Base-by-base conservation (phyloP, 805 yeast species). In the Metschnikowia continentalis region DNA sequence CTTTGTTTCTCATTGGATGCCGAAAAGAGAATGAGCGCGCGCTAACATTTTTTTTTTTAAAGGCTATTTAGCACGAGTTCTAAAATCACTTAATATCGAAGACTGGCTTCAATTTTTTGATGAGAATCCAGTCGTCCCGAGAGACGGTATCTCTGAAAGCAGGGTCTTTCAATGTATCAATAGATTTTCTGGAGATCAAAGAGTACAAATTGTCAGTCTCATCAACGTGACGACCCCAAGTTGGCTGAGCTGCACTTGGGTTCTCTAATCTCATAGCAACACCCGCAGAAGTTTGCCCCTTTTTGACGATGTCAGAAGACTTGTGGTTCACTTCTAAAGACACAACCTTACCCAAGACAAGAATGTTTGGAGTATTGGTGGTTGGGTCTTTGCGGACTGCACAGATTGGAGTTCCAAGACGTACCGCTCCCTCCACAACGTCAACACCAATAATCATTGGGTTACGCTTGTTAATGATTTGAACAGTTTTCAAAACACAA, bases 361-460 rank as follows among this genome's bases (percentile, higher is more conserved):
- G 75, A 48, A 86, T 76, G 57, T 78, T 83, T 54, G 80, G 81
- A 65, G 83, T 84, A 57, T 88, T 88, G 0, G 97, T 89, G 15
- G 77, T 78, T 40, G 97, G 96, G 66, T 92, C 97, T 40, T 77
- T 74, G 69, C 90, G 90, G 42, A 94, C 97, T 26, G 92, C 90
- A 75, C 96, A 86, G 53, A 94, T 89, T 55, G 99, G 99, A 5
- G 99, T 91, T 52, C 99, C 99, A 40, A 88, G 70, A 55, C 91
- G 82, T 40, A 94, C 79, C 43, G 86, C 77, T 64, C 99, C 99
- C 67, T 94, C 98, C 42, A 81, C 70, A 53, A 94, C 96, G 67
- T 94, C 99, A 52, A 94, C 98, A 83, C 99, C 99, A 65, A 94
- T 88, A 66, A 94, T 91, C 98, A 94, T 94, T 55, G 99, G 99